Base-by-base conservation (phyloP, 2,329 filamentous ascomycete species). In the Paracorniculantispora psalliotae region DNA sequence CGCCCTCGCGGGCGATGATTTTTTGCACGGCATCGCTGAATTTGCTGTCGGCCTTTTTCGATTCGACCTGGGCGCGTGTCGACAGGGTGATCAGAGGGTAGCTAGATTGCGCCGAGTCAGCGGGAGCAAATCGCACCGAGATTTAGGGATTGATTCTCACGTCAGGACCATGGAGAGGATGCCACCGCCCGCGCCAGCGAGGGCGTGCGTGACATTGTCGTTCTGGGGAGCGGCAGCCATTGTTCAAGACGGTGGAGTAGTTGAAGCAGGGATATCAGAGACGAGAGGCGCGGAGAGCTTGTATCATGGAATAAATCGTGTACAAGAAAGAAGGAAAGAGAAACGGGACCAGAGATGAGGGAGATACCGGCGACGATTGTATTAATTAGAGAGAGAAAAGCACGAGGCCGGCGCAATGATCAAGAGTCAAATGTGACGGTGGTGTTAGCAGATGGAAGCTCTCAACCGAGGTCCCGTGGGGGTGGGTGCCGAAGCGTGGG, bases 21-120 rank as follows among this genome's bases (percentile, higher is more conserved):
- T 87, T 86, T 67, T 87, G 86, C 62, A 94, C 87, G 33, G 94
- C 92, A 65, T 91, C 85, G 67, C 92, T 81, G 68, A 94, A 94
- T 61, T 89, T 88, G 28, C 90, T 90, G 66, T 96, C 87, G 58
- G 92, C 91, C 68, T 92, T 91, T 76, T 91, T 94, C 61, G 94
- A 97, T 77, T 99, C 94, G 73, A 99, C 93, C 76, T 99, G 94
- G 46, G 94, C 94, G 72, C 94, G 90, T 35, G 94, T 99, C 23
- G 94, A 99, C 63, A 99, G 88, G 35, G 94, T 97, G 71, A 99
- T 96, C 67, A 99, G 86, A 44, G 94, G 94, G 75, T 97, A 97
- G 65, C 91, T 94, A 69, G 23, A 58, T 26, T 10, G 44, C 57
- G 25, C 30, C 46, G 13, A n/a, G 26, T 28, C 9, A 33, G 51